Evolutionary conservation across 1,284 basidiomycete species (phyloP), one percentile per base, ranked within the genome.

Genomic region (Naganishia sp.): DNA sequence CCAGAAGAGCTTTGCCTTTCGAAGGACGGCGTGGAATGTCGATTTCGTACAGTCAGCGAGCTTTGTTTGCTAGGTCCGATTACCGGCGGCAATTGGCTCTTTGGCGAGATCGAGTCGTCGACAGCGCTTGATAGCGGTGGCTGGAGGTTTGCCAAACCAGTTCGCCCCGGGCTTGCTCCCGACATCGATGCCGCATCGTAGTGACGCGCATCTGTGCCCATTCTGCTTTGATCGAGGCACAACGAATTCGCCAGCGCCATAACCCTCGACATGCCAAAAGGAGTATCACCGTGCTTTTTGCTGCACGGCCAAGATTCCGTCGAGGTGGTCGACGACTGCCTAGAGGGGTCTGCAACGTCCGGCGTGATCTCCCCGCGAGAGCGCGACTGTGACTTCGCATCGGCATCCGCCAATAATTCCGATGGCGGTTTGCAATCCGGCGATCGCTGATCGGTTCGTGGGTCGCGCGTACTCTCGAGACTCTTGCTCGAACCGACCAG

Each of bases 271-370:
- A 59, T 59, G 45, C 56, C 56, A 21, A 59, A 28, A 10, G 56
- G 56, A n/a, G 56, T 59, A 16, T 59, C 44, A 2, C 56, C 56
- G 44, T 59, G 56, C 46, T 48, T 59, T 25, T 59, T 59, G 45
- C 56, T 59, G 56, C 44, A 48, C 6, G 56, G 56, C 56, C 56
- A 59, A 23, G 36, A 39, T 13, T 39, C 36, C 36, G 15, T 46
- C 44, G 16, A 46, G 16, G 25, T 48, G 23, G 28, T 48, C 21
- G 21, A 25, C 5, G 21, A 23, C 49, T 15, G 13, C 13, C 21
- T 7, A 11, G 49, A 21, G 23, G 49, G 7, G 21, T 21, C 13
- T 23, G n/a, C 5, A 6, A 50, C 23, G 49, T 28, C 49, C 7
- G 28, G 18, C 16, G 9, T 46, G 18, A 15, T 23, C 45, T 23